phyloP scores from a whole-genome alignment of 176 grass and related monocot genomes.

The Cenchrus americanus region DNA sequence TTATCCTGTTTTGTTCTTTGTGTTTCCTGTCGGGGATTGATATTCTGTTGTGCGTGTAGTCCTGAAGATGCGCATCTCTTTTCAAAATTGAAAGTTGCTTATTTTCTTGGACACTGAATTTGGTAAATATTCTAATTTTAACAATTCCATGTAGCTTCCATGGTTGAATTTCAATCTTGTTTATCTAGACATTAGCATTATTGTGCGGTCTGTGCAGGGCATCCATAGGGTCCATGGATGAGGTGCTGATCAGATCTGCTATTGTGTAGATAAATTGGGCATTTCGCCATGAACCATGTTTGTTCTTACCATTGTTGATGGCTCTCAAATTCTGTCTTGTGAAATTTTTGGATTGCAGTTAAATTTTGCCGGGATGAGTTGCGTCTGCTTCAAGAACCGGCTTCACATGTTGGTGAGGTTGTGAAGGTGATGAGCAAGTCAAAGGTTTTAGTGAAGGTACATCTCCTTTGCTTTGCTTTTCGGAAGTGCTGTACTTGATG shows the following conservation, averaged over 20 bases:
- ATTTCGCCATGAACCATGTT: background rate
- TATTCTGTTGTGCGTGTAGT: background rate
- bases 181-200: background rate
- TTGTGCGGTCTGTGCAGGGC: background rate
- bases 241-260: background rate
- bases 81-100: background rate
- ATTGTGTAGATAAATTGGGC: background rate
- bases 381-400: conserved; percentile 75
- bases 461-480: conserved; percentile 8
- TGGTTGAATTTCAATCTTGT: background rate
- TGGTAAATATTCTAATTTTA: background rate
- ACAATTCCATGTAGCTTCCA: background rate
- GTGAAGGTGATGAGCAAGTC: conserved; percentile 99
- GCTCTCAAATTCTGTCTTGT: background rate
- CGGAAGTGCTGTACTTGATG: background rate
- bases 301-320: background rate
- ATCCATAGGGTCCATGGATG: background rate
- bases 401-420: conserved; percentile 93
- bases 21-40: background rate
- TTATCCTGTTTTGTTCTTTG: background rate
- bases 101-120: background rate
- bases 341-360: conserved; percentile 44
- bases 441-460: conserved; percentile 95
- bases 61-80: background rate
- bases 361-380: conserved; percentile 79